Evolutionary conservation across 2,329 filamentous ascomycete species (phyloP).

Genomic region (Fusarium sp.): DNA sequence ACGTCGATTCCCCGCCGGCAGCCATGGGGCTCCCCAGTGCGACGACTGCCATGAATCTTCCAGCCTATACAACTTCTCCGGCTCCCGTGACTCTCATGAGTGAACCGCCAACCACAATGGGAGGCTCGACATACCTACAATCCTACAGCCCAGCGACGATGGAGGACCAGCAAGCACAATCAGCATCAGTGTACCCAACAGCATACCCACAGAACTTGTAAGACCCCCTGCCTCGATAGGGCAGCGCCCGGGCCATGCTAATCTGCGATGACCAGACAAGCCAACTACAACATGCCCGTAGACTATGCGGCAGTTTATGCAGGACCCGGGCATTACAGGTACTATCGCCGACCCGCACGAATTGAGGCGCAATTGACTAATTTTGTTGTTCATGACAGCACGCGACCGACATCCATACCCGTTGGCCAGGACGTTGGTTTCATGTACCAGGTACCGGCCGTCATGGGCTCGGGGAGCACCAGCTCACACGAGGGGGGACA

Average conservation of each 20-base stretch:
- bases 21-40: slow-evolving; percentile 52
- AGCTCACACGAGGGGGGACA: slow-evolving; percentile 57
- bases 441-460: slow-evolving; percentile 58
- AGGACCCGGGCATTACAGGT: slow-evolving; percentile 55
- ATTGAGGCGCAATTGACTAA: slow-evolving; percentile 30
- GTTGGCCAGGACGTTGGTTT: slow-evolving; percentile 53
- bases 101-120: slow-evolving; percentile 60
- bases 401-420: slow-evolving; percentile 54
- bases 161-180: slow-evolving; percentile 55
- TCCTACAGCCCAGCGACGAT: slow-evolving; percentile 63
- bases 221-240: slow-evolving; percentile 40
- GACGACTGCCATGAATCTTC: slow-evolving; percentile 57
- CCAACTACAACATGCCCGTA: slow-evolving; percentile 58
- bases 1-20: slow-evolving; percentile 54
- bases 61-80: slow-evolving; percentile 65
- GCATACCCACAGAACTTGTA: slow-evolving; percentile 54
- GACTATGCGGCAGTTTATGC: slow-evolving; percentile 56
- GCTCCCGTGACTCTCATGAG: slow-evolving; percentile 64
- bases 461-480: slow-evolving; percentile 52
- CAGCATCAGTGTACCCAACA: slow-evolving; percentile 49
- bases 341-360: slow-evolving; percentile 36
- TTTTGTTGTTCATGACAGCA: slow-evolving; percentile 43
- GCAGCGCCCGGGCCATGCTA: slow-evolving; percentile 47
- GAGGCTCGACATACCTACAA: slow-evolving; percentile 59
- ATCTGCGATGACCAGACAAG: slow-evolving; percentile 44